Base-by-base conservation (phyloP, 2,329 filamentous ascomycete species). In the Xylogone sp. region DNA sequence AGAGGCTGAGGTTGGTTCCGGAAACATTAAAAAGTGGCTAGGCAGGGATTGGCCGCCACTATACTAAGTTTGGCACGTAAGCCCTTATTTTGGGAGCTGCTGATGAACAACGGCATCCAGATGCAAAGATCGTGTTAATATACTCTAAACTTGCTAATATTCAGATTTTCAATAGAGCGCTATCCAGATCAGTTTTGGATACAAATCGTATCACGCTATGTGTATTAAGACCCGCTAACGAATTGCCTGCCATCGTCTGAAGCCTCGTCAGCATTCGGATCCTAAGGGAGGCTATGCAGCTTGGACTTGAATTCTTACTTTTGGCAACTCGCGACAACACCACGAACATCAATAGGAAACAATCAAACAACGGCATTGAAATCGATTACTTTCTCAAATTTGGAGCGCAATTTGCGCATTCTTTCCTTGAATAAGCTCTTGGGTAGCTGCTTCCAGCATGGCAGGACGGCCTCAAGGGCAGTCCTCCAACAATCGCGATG, bases 401-500 rank as follows among this genome's bases (percentile, higher is more conserved):
- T 39, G n/a, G n/a, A 13, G 34, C 34, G 24, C 34, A 39, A 39
- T 6, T 39, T 39, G 34, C 34, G 34, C 34, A 13, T 39, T 5
- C 3, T 16, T 56, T 46, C 48, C 54, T 52, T 53, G 53, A 62
- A 50, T 62, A 61, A 59, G 59, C 61, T 59, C 48, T 56, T 49
- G 47, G 46, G 43, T 48, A 59, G 57, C 59, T 64, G 55, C 54
- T 50, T 57, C 62, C 73, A 74, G 74, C 71, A 86, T 86, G 83
- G 77, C 82, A 72, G 81, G 81, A 73, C 75, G 75, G 66, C 75
- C 75, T 65, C 74, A 73, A 57, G 76, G 75, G 66, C 76, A 71
- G 62, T 69, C 76, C 61, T 73, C 75, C 72, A 68, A 55, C 53
- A 59, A 65, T 51, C 58, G 63, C 50, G 59, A 82, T 65, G 79